These are phyloP conservation scores for Leccinum boreale DNA, from an alignment of 768 basidiomycete genomes.

Conservation along the genomic window DNA sequence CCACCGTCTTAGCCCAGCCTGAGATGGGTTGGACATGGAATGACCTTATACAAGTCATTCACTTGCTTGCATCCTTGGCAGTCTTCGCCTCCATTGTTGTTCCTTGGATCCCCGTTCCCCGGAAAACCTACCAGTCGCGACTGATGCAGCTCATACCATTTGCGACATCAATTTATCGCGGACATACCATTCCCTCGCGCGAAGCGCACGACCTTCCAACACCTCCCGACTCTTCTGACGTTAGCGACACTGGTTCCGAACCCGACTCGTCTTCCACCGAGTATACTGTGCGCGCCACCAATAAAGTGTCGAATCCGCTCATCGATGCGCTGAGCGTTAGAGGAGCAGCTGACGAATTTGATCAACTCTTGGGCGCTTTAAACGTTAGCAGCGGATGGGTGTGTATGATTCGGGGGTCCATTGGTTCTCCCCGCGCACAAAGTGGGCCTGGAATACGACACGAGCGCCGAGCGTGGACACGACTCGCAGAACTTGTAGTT, in stretches of 20 bases:
- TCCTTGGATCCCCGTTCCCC: slow-evolving; percentile 38
- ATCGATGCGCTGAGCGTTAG: slow-evolving; percentile 32
- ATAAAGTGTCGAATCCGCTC: slow-evolving; percentile 15
- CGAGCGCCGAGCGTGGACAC: slow-evolving; percentile 49
- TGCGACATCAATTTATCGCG: slow-evolving; percentile 7
- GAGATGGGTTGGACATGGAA: slow-evolving; percentile 41
- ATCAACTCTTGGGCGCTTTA: slow-evolving; percentile 37
- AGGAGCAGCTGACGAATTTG: slow-evolving; percentile 38
- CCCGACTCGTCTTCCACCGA: slow-evolving; percentile 30
- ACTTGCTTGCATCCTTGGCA: slow-evolving; percentile 60
- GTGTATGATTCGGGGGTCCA: slow-evolving; percentile 32
- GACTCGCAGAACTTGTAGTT: slow-evolving; percentile 46
- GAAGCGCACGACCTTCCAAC: slow-evolving; percentile 23
- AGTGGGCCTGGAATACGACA: slow-evolving; percentile 23
- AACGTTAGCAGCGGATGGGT: slow-evolving; percentile 36
- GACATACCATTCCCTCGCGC: background rate
- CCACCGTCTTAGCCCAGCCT: slow-evolving; percentile 18
- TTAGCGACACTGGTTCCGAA: slow-evolving; percentile 27
- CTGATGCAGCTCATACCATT: slow-evolving; percentile 29
- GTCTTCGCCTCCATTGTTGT: slow-evolving; percentile 59
- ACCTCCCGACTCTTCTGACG: slow-evolving; percentile 25
- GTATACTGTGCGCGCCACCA: slow-evolving; percentile 20
- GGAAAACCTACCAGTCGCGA: slow-evolving; percentile 19
- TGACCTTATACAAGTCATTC: slow-evolving; percentile 59
- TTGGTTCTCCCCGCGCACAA: slow-evolving; percentile 3